Evolutionary conservation across 2,329 filamentous ascomycete genomes (phyloP), one percentile per base, ranked within the genome.

Genomic region (Alternaria ethzedia): DNA sequence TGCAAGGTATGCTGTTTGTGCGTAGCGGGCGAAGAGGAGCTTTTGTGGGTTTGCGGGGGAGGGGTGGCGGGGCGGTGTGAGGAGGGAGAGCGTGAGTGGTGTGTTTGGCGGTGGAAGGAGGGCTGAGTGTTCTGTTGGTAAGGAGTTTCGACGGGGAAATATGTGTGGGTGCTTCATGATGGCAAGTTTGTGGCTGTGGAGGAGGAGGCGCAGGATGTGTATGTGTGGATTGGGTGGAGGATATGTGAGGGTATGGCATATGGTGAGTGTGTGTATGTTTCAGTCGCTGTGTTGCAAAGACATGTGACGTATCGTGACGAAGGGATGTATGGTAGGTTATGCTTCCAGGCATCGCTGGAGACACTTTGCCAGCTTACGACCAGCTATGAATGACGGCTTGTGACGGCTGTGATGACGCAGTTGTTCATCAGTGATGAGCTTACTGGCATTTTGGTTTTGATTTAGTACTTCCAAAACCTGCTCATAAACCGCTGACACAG

Each of bases 301-400:
- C 1, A 2, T 5, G 4, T 41, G 32, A 41, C 32, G 32, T 36
- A 2, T 30, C 3, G 28, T 28, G 6, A n/a, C 4, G 9, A 2
- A 10, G 32, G 2, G 3, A 41, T 0, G 2, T n/a, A 41, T 2
- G 2, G 32, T 36, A 2, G 0, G 0, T 41, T 41, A 10, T n/a
- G 0, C 32, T 41, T 41, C n/a, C 36, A 41, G 0, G 36, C 0
- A 3, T 41, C 36, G n/a, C 36, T 41, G n/a, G n/a, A 41, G 36
- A 41, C 15, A 10, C 36, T 41, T 2, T 10, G 36, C 36, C 36
- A 41, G 36, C 36, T 41, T 41, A 17, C n/a, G 0, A 41, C 36
- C 36, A 41, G 1, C 36, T 41, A 41, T 41, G 2, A 41, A 41
- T 17, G 36, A 17, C 36, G 1, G n/a, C n/a, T 0, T 41, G 15